phyloP scores from a whole-genome alignment of 345 rosid species.

The Punica granatum region DNA sequence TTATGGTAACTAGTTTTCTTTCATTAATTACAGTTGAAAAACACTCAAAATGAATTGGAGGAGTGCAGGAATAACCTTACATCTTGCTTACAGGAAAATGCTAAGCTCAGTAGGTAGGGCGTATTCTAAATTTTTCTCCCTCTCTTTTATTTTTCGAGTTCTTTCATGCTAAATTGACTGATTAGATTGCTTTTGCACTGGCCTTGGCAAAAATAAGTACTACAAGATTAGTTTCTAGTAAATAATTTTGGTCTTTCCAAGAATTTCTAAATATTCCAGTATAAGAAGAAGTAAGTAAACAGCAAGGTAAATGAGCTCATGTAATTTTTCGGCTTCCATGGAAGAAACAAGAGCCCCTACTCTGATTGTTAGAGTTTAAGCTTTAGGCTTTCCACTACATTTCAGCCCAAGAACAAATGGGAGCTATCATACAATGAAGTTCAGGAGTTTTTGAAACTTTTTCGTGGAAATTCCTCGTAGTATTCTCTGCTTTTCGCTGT shows the following conservation, averaged over 20 bases:
- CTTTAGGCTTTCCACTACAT: background rate
- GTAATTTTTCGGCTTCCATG: background rate
- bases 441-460: background rate
- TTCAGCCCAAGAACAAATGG: background rate
- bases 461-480: background rate
- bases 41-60: slow-evolving; percentile 51
- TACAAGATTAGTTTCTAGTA: background rate
- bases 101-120: slow-evolving; percentile 59
- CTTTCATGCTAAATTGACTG: background rate
- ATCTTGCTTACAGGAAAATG: slow-evolving; percentile 76
- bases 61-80: slow-evolving; percentile 57
- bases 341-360: background rate
- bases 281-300: background rate
- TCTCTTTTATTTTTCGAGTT: background rate
- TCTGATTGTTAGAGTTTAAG: background rate
- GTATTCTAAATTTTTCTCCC: background rate
- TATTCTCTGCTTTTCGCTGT: slow-evolving; percentile 5
- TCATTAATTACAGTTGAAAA: slow-evolving; percentile 46
- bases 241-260: background rate
- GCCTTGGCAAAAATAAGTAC: background rate
- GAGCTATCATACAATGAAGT: too few relatives aligned
- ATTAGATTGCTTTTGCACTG: background rate
- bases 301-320: background rate
- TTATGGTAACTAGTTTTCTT: slow-evolving; percentile 7
- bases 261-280: background rate